These are phyloP conservation scores for Cryphonectria naterciae DNA, from an alignment of 2,329 filamentous ascomycete species.

Conservation along the genomic window DNA sequence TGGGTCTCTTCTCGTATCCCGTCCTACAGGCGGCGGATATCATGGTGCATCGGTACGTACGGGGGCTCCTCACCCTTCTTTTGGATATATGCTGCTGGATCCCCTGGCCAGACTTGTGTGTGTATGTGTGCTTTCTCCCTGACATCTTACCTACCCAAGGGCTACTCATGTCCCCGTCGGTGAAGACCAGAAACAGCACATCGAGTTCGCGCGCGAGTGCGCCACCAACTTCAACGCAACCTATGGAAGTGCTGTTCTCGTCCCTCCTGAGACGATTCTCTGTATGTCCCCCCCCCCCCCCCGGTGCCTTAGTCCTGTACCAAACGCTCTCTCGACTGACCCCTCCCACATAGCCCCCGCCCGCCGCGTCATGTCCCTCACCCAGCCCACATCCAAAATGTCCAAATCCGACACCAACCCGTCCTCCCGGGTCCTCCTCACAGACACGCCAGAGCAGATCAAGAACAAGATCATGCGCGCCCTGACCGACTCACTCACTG, in stretches of 20 bases:
- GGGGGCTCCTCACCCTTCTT: constrained; percentile 5
- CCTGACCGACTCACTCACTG: constrained; percentile 70
- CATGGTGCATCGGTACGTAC: constrained; percentile 71
- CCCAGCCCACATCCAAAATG: constrained; percentile 82
- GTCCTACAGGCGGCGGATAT: constrained; percentile 96
- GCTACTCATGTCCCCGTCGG: constrained; percentile 95
- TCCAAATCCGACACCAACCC: constrained; percentile 81
- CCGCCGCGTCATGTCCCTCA: constrained; percentile 88
- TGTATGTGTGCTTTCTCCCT: neutral
- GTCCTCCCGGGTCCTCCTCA: constrained; percentile 81
- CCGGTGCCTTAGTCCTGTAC: neutral
- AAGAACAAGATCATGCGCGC: constrained; percentile 71
- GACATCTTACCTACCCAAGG: constrained; percentile 43
- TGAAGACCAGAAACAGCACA: constrained; percentile 91
- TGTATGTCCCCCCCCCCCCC: constrained; percentile 53
- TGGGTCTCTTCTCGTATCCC: constrained; percentile 94
- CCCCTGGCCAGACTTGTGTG: neutral
- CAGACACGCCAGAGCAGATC: constrained; percentile 69
- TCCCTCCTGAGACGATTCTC: constrained; percentile 71
- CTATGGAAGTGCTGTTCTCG: constrained; percentile 64
- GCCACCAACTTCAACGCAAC: constrained; percentile 84
- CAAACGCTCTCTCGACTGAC: neutral
- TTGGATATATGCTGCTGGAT: neutral
- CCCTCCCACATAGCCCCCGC: constrained; percentile 61
- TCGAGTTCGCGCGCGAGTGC: constrained; percentile 88